Conservation (phyloP, 2,329 filamentous ascomycete genomes). For the Coleophoma cylindrospora region DNA sequence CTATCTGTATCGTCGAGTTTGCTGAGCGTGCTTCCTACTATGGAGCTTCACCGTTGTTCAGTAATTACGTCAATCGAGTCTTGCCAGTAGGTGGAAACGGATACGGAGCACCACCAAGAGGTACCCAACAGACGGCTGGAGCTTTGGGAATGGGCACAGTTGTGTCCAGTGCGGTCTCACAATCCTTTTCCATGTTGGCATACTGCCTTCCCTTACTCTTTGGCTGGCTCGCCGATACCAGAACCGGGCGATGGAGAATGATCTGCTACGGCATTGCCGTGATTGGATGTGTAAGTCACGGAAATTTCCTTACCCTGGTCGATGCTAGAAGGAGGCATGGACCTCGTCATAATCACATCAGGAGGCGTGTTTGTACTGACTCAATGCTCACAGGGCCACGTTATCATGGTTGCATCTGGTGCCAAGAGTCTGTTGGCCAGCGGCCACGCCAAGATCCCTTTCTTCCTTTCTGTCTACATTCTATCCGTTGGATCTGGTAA, state of each 20-base stretch:
- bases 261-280: slow-evolving; percentile 43
- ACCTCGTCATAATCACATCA: too few species aligned
- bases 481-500: slow-evolving; percentile 21
- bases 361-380: too few species aligned
- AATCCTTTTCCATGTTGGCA: slow-evolving; percentile 47
- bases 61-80: slow-evolving; percentile 58
- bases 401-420: slow-evolving; percentile 58
- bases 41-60: slow-evolving; percentile 54
- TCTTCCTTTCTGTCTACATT: slow-evolving; percentile 21
- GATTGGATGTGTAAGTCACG: slow-evolving; percentile 37
- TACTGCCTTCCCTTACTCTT: slow-evolving; percentile 44
- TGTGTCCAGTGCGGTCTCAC: slow-evolving; percentile 43
- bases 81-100: slow-evolving; percentile 42
- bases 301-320: too few species aligned
- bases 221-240: slow-evolving; percentile 56
- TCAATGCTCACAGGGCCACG: slow-evolving; percentile 37
- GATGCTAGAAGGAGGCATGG: too few species aligned
- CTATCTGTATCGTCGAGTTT: slow-evolving; percentile 67
- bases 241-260: slow-evolving; percentile 60
- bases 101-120: slow-evolving; percentile 29
- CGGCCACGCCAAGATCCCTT: slow-evolving; percentile 58
- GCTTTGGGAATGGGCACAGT: slow-evolving; percentile 54
- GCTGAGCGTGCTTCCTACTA: slow-evolving; percentile 79
- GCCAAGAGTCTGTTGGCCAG: slow-evolving; percentile 50
- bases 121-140: slow-evolving; percentile 35